Conservation (phyloP, 345 rosid genomes). For the Salix dunnii region DNA sequence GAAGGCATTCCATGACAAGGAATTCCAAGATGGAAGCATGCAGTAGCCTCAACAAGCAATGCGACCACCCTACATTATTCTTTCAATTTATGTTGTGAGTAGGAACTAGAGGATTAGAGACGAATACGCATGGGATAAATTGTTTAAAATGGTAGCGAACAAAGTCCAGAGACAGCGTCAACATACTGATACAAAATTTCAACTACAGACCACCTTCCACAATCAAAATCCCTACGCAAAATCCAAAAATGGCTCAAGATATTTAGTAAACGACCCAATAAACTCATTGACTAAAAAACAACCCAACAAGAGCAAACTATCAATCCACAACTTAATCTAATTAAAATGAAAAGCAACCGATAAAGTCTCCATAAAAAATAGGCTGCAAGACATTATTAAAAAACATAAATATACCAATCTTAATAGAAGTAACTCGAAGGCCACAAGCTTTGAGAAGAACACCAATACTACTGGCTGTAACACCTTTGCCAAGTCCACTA, state of each 20-base stretch:
- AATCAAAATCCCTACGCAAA: not conserved
- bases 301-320: not conserved
- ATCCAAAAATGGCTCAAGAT: not conserved
- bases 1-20: not conserved
- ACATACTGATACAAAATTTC: not conserved
- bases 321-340: not conserved
- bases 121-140: not conserved
- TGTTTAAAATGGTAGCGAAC: not conserved
- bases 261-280: not conserved
- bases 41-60: not conserved
- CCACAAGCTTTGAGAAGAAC: slow-evolving; percentile 31
- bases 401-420: slow-evolving; percentile 13
- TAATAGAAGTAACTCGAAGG: slow-evolving; percentile 32
- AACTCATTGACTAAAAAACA: not conserved
- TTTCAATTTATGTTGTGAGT: slow-evolving; percentile 7
- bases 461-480: slow-evolving; percentile 33
- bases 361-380: not conserved
- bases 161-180: not conserved
- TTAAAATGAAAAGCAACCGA: not conserved
- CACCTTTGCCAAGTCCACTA: slow-evolving; percentile 36
- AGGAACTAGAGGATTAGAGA: not conserved
- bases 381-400: not conserved
- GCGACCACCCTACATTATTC: not conserved
- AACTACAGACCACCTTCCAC: not conserved
- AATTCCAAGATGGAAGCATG: not conserved